These are phyloP conservation scores for Starmerella riodocensis DNA, from an alignment of 805 yeast species.

Conservation along the genomic window DNA sequence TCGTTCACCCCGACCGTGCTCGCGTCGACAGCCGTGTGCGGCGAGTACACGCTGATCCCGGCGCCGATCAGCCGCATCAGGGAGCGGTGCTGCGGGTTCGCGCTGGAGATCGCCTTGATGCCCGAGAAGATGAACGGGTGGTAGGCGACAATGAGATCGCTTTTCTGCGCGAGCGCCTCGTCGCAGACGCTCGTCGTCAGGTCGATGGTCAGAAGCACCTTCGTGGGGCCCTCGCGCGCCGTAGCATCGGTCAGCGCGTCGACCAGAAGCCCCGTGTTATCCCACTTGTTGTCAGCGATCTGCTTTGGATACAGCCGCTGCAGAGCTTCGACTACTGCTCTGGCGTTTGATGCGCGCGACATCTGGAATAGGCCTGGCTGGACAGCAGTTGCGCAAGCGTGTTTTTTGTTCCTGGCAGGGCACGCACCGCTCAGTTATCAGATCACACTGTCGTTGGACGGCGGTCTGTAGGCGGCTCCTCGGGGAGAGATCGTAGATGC, in stretches of 20 bases:
- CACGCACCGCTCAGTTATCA: too few species aligned
- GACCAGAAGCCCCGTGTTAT: slow-evolving; percentile 81
- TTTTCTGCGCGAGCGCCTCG: slow-evolving; percentile 54
- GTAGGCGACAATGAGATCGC: slow-evolving; percentile 64
- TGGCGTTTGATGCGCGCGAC: slow-evolving; percentile 4
- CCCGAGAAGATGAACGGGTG: slow-evolving; percentile 92
- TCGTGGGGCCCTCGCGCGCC: slow-evolving; percentile 21
- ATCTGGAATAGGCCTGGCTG: too few species aligned
- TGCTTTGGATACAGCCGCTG: slow-evolving; percentile 68
- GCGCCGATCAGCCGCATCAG: slow-evolving; percentile 56
- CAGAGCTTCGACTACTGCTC: slow-evolving; percentile 26
- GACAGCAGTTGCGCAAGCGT: too few species aligned
- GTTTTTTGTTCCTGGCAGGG: too few species aligned
- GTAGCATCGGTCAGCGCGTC: slow-evolving; percentile 35
- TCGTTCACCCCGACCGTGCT: slow-evolving; percentile 89
- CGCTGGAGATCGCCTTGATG: slow-evolving; percentile 54
- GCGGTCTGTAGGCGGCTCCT: too few species aligned
- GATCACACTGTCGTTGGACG: too few species aligned
- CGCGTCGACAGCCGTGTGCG: slow-evolving; percentile 94
- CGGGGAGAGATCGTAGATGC: too few species aligned
- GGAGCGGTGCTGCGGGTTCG: slow-evolving; percentile 72
- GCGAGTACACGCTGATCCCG: slow-evolving; percentile 81
- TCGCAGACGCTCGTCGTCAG: slow-evolving; percentile 70
- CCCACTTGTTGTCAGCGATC: slow-evolving; percentile 85
- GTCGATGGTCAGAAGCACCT: slow-evolving; percentile 63